Evolutionary conservation across 192 early-diverging fungal genomes (phyloP), one percentile per base, ranked within the genome.

Genomic region (Backusella australiensis): DNA sequence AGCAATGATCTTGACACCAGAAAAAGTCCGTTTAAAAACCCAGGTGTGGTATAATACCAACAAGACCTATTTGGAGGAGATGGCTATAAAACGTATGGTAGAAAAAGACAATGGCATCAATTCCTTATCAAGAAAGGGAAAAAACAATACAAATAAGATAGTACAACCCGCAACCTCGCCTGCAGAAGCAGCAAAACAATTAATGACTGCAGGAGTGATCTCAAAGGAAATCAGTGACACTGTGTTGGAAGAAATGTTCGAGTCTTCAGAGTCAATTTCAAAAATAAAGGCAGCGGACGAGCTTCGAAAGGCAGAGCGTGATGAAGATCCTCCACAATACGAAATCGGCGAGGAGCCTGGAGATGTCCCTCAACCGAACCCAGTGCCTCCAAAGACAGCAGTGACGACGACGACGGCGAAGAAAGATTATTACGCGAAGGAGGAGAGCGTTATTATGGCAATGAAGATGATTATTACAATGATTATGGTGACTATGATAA

Each of bases 191-290:
- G 90, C 94, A 17, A 87, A 90, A 72, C 91, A 90, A 38, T 80
- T 97, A 49, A 75, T 98, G 34, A 81, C 88, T 9, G 85, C 87
- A 49, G 95, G 93, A 70, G 82, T 88, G 49, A 81, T 94, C 71
- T 98, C 97, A 19, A 96, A 95, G 70, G 96, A 97, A 78, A 96
- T 98, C 79, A 97, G 96, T 81, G 94, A 96, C 73, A 89, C 89
- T 1, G 88, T 92, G 0, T 85, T 98, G 71, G 90, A 93, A 29
- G 89, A 86, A 53, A 85, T 93, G 34, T 89, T 95, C 78, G 90
- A 89, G 38, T 38, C 9, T 11, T 9, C 38, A 38, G 38, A 38
- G 7, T 38, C 38, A 7, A 38, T 38, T 1, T 42, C 79, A 78
- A 72, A 77, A 71, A 80, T 82, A 59, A 72, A 85, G 72, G 79